phyloP scores from a whole-genome alignment of 2,329 filamentous ascomycete genomes.

The Diaporthe capsici region DNA sequence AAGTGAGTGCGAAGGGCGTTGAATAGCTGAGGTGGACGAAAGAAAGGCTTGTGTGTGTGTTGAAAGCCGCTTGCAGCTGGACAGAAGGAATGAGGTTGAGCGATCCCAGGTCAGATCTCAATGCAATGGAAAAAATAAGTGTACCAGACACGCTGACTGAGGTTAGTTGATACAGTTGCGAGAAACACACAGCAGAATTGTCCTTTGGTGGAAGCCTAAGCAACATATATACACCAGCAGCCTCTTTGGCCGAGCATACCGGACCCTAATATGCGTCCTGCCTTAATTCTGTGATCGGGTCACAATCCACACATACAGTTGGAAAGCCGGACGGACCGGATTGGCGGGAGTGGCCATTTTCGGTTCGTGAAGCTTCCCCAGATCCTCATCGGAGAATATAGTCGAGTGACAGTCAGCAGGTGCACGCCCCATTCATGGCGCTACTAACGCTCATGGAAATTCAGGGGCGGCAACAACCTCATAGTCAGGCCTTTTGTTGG shows the following conservation, averaged over 20 bases:
- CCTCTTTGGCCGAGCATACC: neutral
- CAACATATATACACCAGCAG: conserved; percentile 6
- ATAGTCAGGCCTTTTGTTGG: neutral
- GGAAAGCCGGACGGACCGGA: neutral
- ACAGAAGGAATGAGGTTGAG: neutral
- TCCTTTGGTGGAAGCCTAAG: neutral
- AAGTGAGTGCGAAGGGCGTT: neutral
- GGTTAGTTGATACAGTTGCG: neutral
- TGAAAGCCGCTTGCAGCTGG: conserved; percentile 11
- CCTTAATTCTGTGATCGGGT: neutral
- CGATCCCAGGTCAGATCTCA: neutral
- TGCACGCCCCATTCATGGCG: conserved; percentile 23
- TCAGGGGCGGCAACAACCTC: conserved; percentile 7
- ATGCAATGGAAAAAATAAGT: neutral
- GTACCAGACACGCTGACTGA: conserved; percentile 19
- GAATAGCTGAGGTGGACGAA: neutral
- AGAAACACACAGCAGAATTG: neutral
- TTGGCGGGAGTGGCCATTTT: neutral
- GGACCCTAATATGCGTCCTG: neutral
- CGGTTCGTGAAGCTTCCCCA: neutral
- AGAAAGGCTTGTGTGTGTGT: neutral
- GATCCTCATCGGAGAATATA: conserved; percentile 19
- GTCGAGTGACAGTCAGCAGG: conserved; percentile 27
- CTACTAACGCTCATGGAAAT: conserved; percentile 6
- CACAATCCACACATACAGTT: neutral